Evolutionary conservation across 306 rosid species (phyloP), one percentile per base, ranked within the genome.

Genomic region (Erythrophleum fordii): DNA sequence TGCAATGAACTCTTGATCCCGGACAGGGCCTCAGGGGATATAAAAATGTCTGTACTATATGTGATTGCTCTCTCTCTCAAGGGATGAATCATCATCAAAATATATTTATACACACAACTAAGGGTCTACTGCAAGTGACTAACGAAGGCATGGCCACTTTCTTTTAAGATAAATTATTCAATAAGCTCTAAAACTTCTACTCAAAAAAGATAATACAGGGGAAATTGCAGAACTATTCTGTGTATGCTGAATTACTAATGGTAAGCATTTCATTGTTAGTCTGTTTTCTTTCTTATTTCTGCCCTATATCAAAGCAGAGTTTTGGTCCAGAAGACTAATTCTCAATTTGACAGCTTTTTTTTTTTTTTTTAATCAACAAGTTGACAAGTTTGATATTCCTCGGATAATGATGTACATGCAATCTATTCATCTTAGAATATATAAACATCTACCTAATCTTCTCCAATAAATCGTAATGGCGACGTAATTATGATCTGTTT

Each of bases 341-440:
- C 55, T 58, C 7, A 67, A 75, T 48, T 65, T 10, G 42, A 35
- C 35, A 8, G 5, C 1, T 28, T 25, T 55, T 53, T 10, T 59
- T 59, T 37, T 4, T 17, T 26, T 11, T 59, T 4, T 26, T 59
- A 3, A 13, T 59, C 39, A 59, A 28, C 66, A 59, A 75, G 12
- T 53, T 14, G 42, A 49, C 45, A 41, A n/a, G 58, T 12, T n/a
- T 49, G 74, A 64, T 41, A 44, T 9, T n/a, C 23, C 25, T 68
- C 18, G 12, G 44, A 51, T 25, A 42, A 34, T 31, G 28, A 51
- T 9, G 69, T 25, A 23, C 44, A 31, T 31, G 37, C 16, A 18
- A 59, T 70, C 3, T 26, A n/a, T 81, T 73, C 58, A 11, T 69
- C 49, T 49, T 34, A 78, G 67, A 68, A 73, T 66, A 68, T 77